Conservation (phyloP, 2,329 filamentous ascomycete genomes). For the Diaporthe batatas region DNA sequence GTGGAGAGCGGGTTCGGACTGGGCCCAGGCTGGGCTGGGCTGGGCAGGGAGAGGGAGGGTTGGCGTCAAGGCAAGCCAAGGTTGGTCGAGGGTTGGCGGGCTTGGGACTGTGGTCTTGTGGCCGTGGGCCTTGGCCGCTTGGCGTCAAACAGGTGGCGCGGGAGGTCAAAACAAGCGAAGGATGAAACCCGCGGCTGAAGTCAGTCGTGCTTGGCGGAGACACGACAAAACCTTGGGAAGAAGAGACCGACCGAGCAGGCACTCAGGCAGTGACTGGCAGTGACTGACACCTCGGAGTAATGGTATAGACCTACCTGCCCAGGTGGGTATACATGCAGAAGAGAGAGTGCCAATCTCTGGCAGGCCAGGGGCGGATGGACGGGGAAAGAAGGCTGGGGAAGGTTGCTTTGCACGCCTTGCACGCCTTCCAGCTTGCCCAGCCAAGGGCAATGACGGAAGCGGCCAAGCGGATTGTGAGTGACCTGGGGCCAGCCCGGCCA, state of each 20-base stretch:
- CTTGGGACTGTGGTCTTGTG: constrained; percentile 12
- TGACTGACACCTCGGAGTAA: too few species aligned
- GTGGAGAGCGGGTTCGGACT: constrained; percentile 30
- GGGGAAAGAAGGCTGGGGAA: constrained; percentile 42
- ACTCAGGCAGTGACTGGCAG: too few species aligned
- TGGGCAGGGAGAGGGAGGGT: constrained; percentile 27
- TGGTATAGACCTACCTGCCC: too few species aligned
- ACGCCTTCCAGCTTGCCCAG: neutral
- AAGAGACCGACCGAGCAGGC: constrained; percentile 9
- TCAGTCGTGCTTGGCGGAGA: constrained; percentile 32
- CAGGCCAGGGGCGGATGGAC: constrained; percentile 5
- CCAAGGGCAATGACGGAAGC: constrained; percentile 24
- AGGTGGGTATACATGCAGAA: too few species aligned
- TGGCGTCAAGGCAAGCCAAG: constrained; percentile 5
- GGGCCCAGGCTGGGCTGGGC: constrained; percentile 32
- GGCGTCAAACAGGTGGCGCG: constrained; percentile 31
- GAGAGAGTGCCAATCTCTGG: too few species aligned
- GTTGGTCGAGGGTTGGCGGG: constrained; percentile 1
- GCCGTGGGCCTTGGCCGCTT: constrained; percentile 29
- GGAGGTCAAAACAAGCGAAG: constrained; percentile 37
- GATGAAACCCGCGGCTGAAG: constrained; percentile 37
- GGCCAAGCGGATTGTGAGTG: constrained; percentile 22
- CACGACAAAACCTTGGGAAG: constrained; percentile 26
- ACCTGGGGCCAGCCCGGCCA: constrained; percentile 7
- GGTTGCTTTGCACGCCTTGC: neutral